Evolutionary conservation across 2,329 filamentous ascomycete genomes (phyloP).

Genomic region (Lecanicillium sp.): DNA sequence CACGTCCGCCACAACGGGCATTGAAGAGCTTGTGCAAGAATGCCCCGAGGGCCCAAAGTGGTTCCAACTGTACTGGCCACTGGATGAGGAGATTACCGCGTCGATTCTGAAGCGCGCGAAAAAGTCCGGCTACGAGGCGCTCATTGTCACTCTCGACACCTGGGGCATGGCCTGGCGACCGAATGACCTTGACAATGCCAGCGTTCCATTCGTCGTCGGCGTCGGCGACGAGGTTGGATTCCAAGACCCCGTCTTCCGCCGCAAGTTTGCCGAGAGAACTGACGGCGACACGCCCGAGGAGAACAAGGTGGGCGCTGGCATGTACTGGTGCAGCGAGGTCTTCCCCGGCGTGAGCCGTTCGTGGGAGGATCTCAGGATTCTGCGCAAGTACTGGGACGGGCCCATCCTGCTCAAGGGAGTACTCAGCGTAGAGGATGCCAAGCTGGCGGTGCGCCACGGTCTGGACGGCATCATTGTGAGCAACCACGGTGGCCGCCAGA

Average conservation of each 20-base stretch:
- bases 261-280: slow-evolving; percentile 43
- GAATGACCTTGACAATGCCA: slow-evolving; percentile 56
- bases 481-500: slow-evolving; percentile 35
- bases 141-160: slow-evolving; percentile 68
- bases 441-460: slow-evolving; percentile 26
- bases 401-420: slow-evolving; percentile 35
- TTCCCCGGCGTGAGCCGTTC: slow-evolving; percentile 39
- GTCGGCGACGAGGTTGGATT: slow-evolving; percentile 56
- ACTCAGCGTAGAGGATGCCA: slow-evolving; percentile 30
- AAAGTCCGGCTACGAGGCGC: slow-evolving; percentile 51
- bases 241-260: slow-evolving; percentile 57
- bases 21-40: slow-evolving; percentile 58
- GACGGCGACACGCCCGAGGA: slow-evolving; percentile 39
- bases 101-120: slow-evolving; percentile 57
- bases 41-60: slow-evolving; percentile 52
- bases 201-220: slow-evolving; percentile 51
- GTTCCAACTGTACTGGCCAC: slow-evolving; percentile 72
- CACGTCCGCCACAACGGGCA: slow-evolving; percentile 54
- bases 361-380: slow-evolving; percentile 54
- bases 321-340: slow-evolving; percentile 43
- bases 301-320: slow-evolving; percentile 39
- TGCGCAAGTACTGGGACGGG: slow-evolving; percentile 54
- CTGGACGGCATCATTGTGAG: slow-evolving; percentile 32
- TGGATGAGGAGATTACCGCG: slow-evolving; percentile 55
- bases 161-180: slow-evolving; percentile 63